Base-by-base conservation (phyloP, 2,329 filamentous ascomycete species). In the Verticillium nubilum region DNA sequence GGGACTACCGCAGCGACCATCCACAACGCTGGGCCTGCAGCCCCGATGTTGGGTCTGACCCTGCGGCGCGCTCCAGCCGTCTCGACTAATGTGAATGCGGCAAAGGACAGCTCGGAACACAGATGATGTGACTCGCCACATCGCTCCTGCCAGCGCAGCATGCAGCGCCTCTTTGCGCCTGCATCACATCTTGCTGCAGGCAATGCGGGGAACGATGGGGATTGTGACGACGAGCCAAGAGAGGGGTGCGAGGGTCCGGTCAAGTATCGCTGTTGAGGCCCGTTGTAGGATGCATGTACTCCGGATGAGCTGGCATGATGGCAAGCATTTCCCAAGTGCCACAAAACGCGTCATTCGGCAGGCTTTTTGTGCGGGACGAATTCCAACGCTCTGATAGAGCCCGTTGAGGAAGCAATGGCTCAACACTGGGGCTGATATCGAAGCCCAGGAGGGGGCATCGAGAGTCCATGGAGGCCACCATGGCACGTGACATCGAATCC, bases 121-220 rank as follows among this genome's bases (percentile, higher is more conserved):
- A 23, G n/a, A 2, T 57, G 37, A 37, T 57, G 55, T 50, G 50
- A 35, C 56, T 62, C 56, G 61, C 60, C 60, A 59, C 58, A 56
- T 50, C 31, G 47, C 35, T 54, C 31, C 59, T 64, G 63, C 63
- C 63, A 64, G 57, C 63, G 58, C 61, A 64, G 57, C 62, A 60
- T 63, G 63, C 63, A 64, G 63, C 56, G 28, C 42, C 42, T 50
- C 42, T 2, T 50, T 50, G 42, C 42, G 57, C 27, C 59, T 54
- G 60, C 59, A 56, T 62, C 56, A 54, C 56, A 42, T 56, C 59
- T 31, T 57, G 56, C 58, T 63, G 62, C 61, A 61, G 61, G 56
- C 60, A 37, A 52, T 64, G 62, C 60, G 60, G 58, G 61, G 61
- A 62, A 52, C n/a, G 37, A 54, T 61, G 59, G 59, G 26, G 25